A percentile compares a stretch with the other conserved stretches of the same genome.
phyloP scores from a whole-genome alignment of 2,329 filamentous ascomycete species.

The Hypocrella siamensis region DNA sequence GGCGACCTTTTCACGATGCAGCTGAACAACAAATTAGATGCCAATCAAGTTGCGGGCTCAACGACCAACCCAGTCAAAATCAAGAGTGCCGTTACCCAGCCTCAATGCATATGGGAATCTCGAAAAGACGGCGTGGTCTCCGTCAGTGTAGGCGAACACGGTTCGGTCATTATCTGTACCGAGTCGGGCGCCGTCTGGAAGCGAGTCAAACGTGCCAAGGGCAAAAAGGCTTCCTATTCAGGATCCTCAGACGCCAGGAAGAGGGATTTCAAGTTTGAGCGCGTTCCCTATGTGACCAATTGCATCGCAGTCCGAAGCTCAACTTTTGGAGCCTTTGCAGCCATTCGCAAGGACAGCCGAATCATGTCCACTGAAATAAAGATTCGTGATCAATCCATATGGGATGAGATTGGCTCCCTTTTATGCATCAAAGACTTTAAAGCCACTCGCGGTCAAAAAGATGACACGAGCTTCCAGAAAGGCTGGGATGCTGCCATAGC shows the following conservation, averaged over 20 bases:
- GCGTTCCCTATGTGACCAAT: constrained; percentile 75
- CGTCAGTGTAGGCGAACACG: constrained; percentile 79
- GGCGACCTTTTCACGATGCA: constrained; percentile 82
- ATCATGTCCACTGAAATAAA: constrained; percentile 58
- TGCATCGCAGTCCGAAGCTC: constrained; percentile 77
- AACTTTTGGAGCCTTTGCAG: constrained; percentile 77
- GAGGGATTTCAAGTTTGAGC: constrained; percentile 91
- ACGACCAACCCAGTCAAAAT: constrained; percentile 91
- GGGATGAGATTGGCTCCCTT: constrained; percentile 57
- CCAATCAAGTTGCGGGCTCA: constrained; percentile 45
- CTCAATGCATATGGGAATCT: constrained; percentile 76
- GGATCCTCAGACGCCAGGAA: constrained; percentile 40
- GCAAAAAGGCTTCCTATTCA: constrained; percentile 46
- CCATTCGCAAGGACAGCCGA: constrained; percentile 69
- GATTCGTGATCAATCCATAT: constrained; percentile 51
- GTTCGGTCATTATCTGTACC: constrained; percentile 87
- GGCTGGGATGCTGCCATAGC: constrained; percentile 14
- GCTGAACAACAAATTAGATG: constrained; percentile 53
- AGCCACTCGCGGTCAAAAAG: constrained; percentile 17
- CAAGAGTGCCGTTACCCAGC: constrained; percentile 60
- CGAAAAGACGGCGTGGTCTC: constrained; percentile 77
- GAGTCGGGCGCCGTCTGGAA: constrained; percentile 88
- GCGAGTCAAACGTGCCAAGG: constrained; percentile 66
- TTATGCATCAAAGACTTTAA: constrained; percentile 50
- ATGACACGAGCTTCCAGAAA: constrained; percentile 23